Evolutionary conservation across 805 yeast genomes (phyloP).

Genomic region (Candida saitoana): DNA sequence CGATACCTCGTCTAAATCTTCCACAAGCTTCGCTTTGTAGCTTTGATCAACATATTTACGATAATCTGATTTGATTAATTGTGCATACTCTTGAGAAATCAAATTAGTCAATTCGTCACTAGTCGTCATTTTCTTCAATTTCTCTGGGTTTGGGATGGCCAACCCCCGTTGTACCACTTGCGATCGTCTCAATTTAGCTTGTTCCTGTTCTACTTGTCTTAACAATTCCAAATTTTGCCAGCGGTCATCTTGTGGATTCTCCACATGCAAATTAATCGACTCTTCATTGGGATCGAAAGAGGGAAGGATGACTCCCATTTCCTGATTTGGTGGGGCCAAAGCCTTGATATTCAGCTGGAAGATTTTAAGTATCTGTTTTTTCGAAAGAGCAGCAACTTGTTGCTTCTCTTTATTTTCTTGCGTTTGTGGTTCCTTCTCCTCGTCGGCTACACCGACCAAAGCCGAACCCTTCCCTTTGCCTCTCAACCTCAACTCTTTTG

Average conservation of each 20-base stretch:
- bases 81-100: slow-evolving; percentile 29
- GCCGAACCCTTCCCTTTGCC: neutral
- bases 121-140: neutral
- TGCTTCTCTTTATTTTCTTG: neutral
- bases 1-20: slow-evolving; percentile 30
- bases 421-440: neutral
- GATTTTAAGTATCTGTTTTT: slow-evolving; percentile 5
- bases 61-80: slow-evolving; percentile 41
- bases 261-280: slow-evolving; percentile 15
- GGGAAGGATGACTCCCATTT: slow-evolving; percentile 31
- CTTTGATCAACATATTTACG: slow-evolving; percentile 22
- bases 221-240: slow-evolving; percentile 19
- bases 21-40: slow-evolving; percentile 14
- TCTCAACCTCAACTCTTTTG: slow-evolving; percentile 3
- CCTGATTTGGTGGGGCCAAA: slow-evolving; percentile 40
- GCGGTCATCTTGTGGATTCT: slow-evolving; percentile 28
- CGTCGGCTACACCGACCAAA: neutral
- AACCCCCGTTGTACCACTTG: slow-evolving; percentile 45
- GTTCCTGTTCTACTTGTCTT: slow-evolving; percentile 24
- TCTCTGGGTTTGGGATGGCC: slow-evolving; percentile 35
- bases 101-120: slow-evolving; percentile 11
- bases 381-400: neutral
- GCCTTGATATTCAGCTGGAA: slow-evolving; percentile 12
- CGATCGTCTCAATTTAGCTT: slow-evolving; percentile 38
- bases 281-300: slow-evolving; percentile 21